These are phyloP conservation scores for Posidonia australis DNA, from an alignment of 106 monocot genomes.

Conservation along the genomic window DNA sequence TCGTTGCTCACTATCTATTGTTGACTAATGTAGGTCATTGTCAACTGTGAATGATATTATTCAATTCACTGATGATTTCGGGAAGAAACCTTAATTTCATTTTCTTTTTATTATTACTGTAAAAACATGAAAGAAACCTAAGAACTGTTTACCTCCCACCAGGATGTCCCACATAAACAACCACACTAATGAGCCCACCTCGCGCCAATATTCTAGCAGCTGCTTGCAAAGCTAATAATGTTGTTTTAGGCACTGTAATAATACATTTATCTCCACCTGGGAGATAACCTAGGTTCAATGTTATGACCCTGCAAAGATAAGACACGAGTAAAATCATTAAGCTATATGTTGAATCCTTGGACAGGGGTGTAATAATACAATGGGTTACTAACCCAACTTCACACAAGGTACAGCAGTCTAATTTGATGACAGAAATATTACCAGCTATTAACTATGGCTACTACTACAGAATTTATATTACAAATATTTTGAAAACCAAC, in stretches of 20 bases:
- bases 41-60: no score
- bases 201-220: slow-evolving; percentile 47
- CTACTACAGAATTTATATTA: neutral
- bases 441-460: neutral
- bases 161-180: slow-evolving; percentile 87
- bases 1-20: no score
- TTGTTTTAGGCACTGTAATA: slow-evolving; percentile 54
- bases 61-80: no score
- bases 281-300: slow-evolving; percentile 93
- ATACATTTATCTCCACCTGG: slow-evolving; percentile 81
- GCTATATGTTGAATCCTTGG: neutral
- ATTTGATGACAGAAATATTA: neutral
- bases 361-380: neutral
- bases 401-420: neutral
- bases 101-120: no score
- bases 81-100: no score
- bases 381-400: neutral
- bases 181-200: slow-evolving; percentile 72
- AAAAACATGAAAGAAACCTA: neutral
- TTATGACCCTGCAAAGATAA: slow-evolving; percentile 47
- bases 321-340: neutral
- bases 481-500: neutral
- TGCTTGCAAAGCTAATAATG: slow-evolving; percentile 59
- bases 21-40: no score
- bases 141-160: slow-evolving; percentile 59